These are phyloP conservation scores for Ceratobasidium sp. DNA, from an alignment of 1,284 basidiomycete species.

Conservation along the genomic window DNA sequence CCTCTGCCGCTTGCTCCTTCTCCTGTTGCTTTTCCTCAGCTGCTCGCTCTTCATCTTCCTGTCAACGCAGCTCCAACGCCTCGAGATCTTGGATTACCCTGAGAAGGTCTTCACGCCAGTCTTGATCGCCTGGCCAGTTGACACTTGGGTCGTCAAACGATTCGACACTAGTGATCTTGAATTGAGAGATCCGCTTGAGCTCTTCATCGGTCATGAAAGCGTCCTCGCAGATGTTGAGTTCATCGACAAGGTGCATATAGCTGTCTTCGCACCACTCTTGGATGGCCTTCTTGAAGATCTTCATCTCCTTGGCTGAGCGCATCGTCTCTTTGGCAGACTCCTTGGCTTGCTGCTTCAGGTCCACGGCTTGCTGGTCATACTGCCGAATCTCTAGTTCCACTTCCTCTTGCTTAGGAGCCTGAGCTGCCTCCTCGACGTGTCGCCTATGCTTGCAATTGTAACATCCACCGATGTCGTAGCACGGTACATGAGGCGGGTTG, in stretches of 20 bases:
- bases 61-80: background rate
- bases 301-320: background rate
- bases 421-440: too few relatives aligned
- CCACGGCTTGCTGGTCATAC: background rate
- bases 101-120: background rate
- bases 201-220: background rate
- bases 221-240: background rate
- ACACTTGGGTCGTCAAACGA: background rate
- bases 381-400: background rate
- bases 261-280: background rate
- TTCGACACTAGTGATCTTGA: background rate
- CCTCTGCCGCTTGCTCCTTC: too few relatives aligned
- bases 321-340: background rate
- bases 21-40: too few relatives aligned
- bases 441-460: background rate
- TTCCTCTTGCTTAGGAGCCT: background rate
- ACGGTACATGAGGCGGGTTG: background rate
- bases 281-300: background rate
- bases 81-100: background rate
- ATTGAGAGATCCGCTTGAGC: background rate
- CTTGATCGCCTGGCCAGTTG: background rate
- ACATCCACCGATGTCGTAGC: slow-evolving; percentile 1
- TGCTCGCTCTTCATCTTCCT: too few relatives aligned
- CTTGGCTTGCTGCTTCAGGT: background rate
- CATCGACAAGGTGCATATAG: background rate